Evolutionary conservation across 2,329 filamentous ascomycete genomes (phyloP), one percentile per base, ranked within the genome.

Genomic region (Penicillium sp.): DNA sequence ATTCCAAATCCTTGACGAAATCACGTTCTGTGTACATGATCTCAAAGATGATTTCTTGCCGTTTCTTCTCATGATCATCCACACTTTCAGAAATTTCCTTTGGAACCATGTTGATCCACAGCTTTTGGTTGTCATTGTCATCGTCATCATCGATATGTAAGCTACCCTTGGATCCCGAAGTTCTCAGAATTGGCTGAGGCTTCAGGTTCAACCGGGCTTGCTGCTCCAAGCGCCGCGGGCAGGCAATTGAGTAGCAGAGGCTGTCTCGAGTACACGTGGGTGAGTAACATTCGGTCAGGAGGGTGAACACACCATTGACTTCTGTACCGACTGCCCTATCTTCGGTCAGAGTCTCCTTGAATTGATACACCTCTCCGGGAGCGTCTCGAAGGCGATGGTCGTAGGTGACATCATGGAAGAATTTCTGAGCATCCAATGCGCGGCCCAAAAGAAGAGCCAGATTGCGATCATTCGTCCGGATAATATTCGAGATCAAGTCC

Each of bases 341-440:
- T 79, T 81, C 79, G 54, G 93, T 89, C 75, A 98, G 83, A 2
- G 89, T 96, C 79, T 98, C 94, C 67, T 90, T 88, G 78, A 99
- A 99, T 74, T 98, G 94, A 76, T 98, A 99, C 76, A 99, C 90
- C 77, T 99, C 95, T 54, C 89, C 90, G 42, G 89, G 86, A n/a
- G 94, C 96, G 76, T 99, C 95, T 76, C 95, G 90, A 69, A 99
- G 81, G 50, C 95, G 87, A 76, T 99, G 95, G 69, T 97, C 94
- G 76, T 99, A 99, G 0, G 94, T 97, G 53, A 98, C 95, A 82
- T 99, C 95, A 79, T 99, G 95, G 75, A 99, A 99, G 80, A 96
- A 97, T 75, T 98, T 98, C 73, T 99, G 95, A 25, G 95, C 95
- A 78, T 99, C 95, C 61, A 99, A 81, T 43, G 95, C 92, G 73